Percentiles rank a stretch among this genome's conserved stretches.
Evolutionary conservation across 345 rosid species (phyloP).

Genomic region (Linum lewisii): DNA sequence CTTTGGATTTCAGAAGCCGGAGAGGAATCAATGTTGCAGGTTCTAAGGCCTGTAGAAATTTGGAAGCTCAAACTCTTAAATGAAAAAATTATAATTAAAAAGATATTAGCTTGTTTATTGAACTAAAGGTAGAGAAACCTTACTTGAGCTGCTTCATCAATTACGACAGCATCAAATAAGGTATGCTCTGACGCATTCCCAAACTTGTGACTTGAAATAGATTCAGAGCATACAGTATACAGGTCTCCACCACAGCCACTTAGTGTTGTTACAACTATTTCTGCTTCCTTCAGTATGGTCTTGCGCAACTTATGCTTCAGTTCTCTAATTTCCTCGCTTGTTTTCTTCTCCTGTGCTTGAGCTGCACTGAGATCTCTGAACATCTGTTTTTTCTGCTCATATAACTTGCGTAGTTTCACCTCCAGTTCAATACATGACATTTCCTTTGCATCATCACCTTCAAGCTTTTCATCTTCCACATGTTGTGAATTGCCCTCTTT

Average conservation of each 20-base stretch:
- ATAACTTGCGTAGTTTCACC: conserved; percentile 53
- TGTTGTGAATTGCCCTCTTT: conserved; percentile 44
- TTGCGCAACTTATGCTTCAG: conserved; percentile 69
- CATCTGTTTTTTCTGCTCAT: conserved; percentile 73
- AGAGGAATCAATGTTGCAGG: conserved; percentile 98
- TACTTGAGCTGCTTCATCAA: conserved; percentile 99
- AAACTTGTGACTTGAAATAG: conserved; percentile 55
- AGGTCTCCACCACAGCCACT: conserved; percentile 99
- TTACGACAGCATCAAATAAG: conserved; percentile 83
- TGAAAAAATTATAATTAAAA: conserved; percentile 7
- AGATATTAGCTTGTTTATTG: neutral
- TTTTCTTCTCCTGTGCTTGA: conserved; percentile 75
- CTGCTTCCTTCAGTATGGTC: conserved; percentile 83
- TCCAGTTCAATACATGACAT: conserved; percentile 61
- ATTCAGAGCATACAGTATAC: conserved; percentile 80
- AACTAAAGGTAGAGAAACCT: conserved; percentile 15
- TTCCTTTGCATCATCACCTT: conserved; percentile 41
- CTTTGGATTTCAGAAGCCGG: conserved; percentile 76
- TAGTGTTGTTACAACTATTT: conserved; percentile 80
- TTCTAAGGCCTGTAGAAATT: conserved; percentile 71
- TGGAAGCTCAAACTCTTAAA: conserved; percentile 12
- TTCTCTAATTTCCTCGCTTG: conserved; percentile 53
- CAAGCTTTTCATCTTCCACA: conserved; percentile 32
- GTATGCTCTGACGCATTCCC: conserved; percentile 66
- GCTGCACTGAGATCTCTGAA: conserved; percentile 73